phyloP scores from a whole-genome alignment of 2,329 filamentous ascomycete species.

The Alternaria triticimaculans region DNA sequence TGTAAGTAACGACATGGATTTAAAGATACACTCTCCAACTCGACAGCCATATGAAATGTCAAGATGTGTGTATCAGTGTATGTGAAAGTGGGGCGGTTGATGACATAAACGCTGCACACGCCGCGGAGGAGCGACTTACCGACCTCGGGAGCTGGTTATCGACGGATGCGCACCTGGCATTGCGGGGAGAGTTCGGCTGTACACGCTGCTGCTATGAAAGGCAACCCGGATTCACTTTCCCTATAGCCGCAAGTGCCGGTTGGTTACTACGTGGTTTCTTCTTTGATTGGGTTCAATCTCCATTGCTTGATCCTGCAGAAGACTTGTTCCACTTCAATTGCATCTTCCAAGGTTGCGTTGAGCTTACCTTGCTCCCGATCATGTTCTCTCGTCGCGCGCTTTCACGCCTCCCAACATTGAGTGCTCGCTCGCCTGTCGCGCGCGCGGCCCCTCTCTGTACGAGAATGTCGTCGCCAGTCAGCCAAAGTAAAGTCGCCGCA shows the following conservation, averaged over 20 bases:
- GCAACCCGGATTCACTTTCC: constrained; percentile 23
- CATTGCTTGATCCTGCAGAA: neutral
- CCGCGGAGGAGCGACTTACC: neutral
- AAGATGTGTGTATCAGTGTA: neutral
- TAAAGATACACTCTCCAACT: neutral
- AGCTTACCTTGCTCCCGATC: constrained; percentile 9
- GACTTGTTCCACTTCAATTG: neutral
- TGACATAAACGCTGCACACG: neutral
- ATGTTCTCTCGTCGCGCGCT: constrained; percentile 57
- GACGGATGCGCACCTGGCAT: neutral
- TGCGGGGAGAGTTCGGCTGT: constrained; percentile 4
- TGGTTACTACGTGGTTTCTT: constrained; percentile 2
- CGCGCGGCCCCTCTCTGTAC: constrained; percentile 45
- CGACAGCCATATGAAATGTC: neutral
- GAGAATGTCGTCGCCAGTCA: constrained; percentile 49
- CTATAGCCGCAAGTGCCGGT: constrained; percentile 17
- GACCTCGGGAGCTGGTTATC: constrained; percentile 14
- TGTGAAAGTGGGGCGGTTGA: neutral
- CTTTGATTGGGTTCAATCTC: neutral
- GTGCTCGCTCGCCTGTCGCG: constrained; percentile 46
- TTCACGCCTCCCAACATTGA: constrained; percentile 51
- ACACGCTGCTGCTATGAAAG: neutral
- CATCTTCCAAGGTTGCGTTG: constrained; percentile 2
- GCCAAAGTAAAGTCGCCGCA: constrained; percentile 49
- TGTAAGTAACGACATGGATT: neutral